Percentiles rank a stretch among this genome's conserved stretches.
phyloP scores from a whole-genome alignment of 139 green algal species.

The Volvox reticuliferus region DNA sequence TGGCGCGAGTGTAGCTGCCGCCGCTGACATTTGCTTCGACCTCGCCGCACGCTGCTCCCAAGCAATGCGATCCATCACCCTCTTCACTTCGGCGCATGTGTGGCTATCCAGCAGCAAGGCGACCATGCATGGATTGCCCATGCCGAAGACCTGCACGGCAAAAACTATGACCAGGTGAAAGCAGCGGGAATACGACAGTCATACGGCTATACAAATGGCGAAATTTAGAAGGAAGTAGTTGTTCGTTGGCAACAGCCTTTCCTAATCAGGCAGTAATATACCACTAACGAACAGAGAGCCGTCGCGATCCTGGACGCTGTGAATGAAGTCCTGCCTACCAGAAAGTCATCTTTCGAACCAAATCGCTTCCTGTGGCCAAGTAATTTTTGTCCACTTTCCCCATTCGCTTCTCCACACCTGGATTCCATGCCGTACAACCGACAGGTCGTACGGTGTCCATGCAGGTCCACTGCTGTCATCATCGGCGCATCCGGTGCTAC shows the following conservation, averaged over 20 bases:
- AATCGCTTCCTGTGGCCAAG: no score
- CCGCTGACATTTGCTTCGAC: not conserved
- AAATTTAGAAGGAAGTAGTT: no score
- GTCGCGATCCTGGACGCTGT: no score
- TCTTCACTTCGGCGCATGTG: slow-evolving; percentile 40
- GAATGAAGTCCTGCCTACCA: no score
- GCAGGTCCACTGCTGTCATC: not conserved
- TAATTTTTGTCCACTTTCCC: no score
- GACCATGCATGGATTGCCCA: slow-evolving; percentile 19
- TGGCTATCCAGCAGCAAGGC: not conserved
- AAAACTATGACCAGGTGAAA: no score
- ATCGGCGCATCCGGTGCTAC: not conserved
- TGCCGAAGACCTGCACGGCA: slow-evolving; percentile 7
- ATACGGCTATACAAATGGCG: no score
- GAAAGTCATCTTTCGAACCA: no score
- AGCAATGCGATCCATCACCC: not conserved
- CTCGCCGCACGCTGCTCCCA: not conserved
- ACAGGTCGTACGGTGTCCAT: slow-evolving; percentile 14
- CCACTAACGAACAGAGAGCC: no score
- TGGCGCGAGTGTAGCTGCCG: not conserved
- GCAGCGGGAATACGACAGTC: no score
- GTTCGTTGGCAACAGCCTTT: no score
- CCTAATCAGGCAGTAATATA: no score
- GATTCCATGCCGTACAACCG: not conserved
- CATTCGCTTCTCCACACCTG: not conserved